These are phyloP conservation scores for Alternaria tenuissima DNA, from an alignment of 2,329 filamentous ascomycete genomes.

Conservation along the genomic window DNA sequence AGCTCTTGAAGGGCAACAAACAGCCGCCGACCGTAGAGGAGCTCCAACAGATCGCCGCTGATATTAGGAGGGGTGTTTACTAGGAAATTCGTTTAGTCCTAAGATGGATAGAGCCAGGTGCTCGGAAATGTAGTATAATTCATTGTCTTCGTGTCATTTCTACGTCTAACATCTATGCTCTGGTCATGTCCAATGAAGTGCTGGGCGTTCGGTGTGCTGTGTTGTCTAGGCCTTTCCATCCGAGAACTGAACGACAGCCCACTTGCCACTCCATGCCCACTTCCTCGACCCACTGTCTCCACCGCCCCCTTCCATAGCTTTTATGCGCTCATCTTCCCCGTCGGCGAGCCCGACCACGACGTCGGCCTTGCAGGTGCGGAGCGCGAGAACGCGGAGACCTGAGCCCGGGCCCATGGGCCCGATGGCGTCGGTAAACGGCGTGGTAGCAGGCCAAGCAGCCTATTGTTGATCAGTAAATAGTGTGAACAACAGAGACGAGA, in stretches of 20 bases:
- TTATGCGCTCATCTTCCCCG: constrained; percentile 84
- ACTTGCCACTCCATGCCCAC: constrained; percentile 97
- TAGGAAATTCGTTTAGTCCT: neutral
- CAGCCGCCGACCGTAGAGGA: constrained; percentile 32
- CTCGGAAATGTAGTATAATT: neutral
- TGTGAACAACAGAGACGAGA: neutral
- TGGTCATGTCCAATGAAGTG: neutral
- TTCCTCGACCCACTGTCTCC: constrained; percentile 75
- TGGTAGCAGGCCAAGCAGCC: constrained; percentile 85
- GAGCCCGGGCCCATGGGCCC: constrained; percentile 84
- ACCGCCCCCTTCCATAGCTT: constrained; percentile 71
- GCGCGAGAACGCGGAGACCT: constrained; percentile 82
- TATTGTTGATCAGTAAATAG: constrained; percentile 44
- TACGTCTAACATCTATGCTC: neutral
- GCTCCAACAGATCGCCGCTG: constrained; percentile 32
- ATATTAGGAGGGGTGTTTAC: constrained; percentile 30
- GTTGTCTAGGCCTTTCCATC: constrained; percentile 64
- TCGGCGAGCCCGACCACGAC: constrained; percentile 87
- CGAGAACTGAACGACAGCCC: constrained; percentile 90
- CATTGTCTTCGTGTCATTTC: neutral
- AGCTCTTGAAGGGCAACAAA: constrained; percentile 4
- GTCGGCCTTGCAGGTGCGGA: constrained; percentile 96
- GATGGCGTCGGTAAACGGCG: constrained; percentile 83
- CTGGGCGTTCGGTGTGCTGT: neutral
- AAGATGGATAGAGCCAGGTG: neutral